Evolutionary conservation across 495 filamentous ascomycete species (phyloP).

Genomic region (Rostrohypoxylon terebratum): DNA sequence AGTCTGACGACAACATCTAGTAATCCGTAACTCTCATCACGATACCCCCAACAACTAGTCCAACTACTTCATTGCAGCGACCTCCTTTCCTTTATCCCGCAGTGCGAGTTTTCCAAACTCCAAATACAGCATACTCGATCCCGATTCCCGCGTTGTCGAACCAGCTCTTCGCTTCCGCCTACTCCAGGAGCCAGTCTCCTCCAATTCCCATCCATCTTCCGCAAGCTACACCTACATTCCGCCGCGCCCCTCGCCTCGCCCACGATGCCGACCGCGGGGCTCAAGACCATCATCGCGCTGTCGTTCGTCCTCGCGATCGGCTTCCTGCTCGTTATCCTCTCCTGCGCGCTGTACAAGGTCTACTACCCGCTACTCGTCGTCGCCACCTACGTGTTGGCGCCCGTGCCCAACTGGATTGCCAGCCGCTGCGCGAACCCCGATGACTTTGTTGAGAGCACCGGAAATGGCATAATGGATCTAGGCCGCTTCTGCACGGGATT

Average conservation of each 20-base stretch:
- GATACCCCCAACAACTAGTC: conserved; percentile 13
- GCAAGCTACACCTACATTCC: background rate
- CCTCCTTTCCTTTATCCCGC: conserved; percentile 5
- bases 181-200: background rate
- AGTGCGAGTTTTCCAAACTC: background rate
- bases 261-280: conserved; percentile 84
- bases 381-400: conserved; percentile 92
- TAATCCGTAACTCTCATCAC: conserved; percentile 39
- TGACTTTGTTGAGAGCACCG: conserved; percentile 91
- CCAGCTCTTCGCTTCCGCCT: background rate
- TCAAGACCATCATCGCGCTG: conserved; percentile 98
- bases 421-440: conserved; percentile 88
- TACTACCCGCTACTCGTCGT: conserved; percentile 96
- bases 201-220: background rate
- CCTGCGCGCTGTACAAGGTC: conserved; percentile 90
- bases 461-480: conserved; percentile 86
- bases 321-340: conserved; percentile 98
- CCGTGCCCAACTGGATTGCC: conserved; percentile 96
- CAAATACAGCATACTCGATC: background rate
- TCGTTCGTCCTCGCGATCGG: conserved; percentile 99
- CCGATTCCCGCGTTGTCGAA: background rate
- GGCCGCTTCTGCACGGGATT: conserved; percentile 96
- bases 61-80: conserved; percentile 12
- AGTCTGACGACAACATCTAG: conserved; percentile 51
- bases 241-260: conserved; percentile 1